Percentiles rank a stretch among this genome's conserved stretches.
Evolutionary conservation across 257 asterid genomes (phyloP).

Genomic region (Solanum sitiens): DNA sequence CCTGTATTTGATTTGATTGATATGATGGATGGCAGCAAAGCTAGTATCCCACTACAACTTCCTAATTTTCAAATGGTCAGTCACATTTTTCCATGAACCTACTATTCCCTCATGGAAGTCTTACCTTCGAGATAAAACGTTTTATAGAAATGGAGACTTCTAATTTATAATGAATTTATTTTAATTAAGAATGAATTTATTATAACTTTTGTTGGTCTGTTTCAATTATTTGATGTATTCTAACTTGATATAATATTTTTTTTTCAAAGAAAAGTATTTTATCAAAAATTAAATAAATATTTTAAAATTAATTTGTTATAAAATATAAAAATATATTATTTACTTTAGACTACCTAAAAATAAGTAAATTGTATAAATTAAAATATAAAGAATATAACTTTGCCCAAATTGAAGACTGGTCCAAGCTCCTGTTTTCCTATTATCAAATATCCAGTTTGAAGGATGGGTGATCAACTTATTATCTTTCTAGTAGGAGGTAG

Average conservation of each 20-base stretch:
- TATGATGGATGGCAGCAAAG: background rate
- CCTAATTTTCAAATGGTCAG: background rate
- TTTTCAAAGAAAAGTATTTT: no score
- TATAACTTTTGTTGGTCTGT: no score
- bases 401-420: background rate
- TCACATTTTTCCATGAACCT: background rate
- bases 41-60: background rate
- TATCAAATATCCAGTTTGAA: background rate
- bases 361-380: background rate
- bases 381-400: background rate
- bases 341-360: no score
- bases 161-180: no score
- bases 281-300: no score
- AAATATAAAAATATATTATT: no score
- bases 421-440: background rate
- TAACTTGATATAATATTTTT: no score
- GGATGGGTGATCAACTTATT: background rate
- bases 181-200: no score
- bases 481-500: no score
- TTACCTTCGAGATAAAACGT: no score
- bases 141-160: rapidly evolving
- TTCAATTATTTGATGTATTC: no score
- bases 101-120: background rate
- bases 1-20: background rate
- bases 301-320: no score